Evolutionary conservation across 768 basidiomycete species (phyloP).

Genomic region (Rhizopogon rudus): DNA sequence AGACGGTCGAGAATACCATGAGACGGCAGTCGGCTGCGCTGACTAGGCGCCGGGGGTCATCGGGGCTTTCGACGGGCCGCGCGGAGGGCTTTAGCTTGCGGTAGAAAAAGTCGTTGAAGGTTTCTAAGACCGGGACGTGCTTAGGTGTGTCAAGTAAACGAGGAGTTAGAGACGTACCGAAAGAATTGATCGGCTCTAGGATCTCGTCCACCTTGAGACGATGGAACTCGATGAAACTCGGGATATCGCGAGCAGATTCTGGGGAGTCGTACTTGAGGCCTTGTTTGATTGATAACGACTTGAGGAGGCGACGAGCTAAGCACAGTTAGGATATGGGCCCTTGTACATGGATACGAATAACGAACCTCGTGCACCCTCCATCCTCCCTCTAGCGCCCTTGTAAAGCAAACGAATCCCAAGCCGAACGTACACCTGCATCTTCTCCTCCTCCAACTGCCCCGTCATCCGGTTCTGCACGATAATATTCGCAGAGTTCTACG

Average conservation of each 20-base stretch:
- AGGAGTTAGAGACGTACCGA: slow-evolving; percentile 47
- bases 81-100: slow-evolving; percentile 82
- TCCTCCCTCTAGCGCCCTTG: slow-evolving; percentile 82
- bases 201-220: slow-evolving; percentile 80
- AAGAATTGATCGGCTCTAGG: slow-evolving; percentile 74
- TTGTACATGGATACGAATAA: slow-evolving; percentile 12
- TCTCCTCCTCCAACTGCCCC: slow-evolving; percentile 93
- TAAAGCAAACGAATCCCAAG: slow-evolving; percentile 91
- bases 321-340: not conserved
- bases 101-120: slow-evolving; percentile 93
- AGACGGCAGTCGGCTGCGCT: slow-evolving; percentile 95
- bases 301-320: slow-evolving; percentile 74
- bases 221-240: slow-evolving; percentile 86
- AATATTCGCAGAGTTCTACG: slow-evolving; percentile 93
- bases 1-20: slow-evolving; percentile 86
- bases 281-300: slow-evolving; percentile 89
- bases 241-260: slow-evolving; percentile 80
- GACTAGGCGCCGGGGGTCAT: slow-evolving; percentile 76
- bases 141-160: not conserved
- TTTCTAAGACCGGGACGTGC: slow-evolving; percentile 42
- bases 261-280: slow-evolving; percentile 89
- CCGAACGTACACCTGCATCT: slow-evolving; percentile 94
- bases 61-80: slow-evolving; percentile 65
- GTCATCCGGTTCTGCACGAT: slow-evolving; percentile 93
- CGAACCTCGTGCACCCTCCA: slow-evolving; percentile 83